phyloP scores from a whole-genome alignment of 75 land plant genomes.

The Sequoia sempervirens region DNA sequence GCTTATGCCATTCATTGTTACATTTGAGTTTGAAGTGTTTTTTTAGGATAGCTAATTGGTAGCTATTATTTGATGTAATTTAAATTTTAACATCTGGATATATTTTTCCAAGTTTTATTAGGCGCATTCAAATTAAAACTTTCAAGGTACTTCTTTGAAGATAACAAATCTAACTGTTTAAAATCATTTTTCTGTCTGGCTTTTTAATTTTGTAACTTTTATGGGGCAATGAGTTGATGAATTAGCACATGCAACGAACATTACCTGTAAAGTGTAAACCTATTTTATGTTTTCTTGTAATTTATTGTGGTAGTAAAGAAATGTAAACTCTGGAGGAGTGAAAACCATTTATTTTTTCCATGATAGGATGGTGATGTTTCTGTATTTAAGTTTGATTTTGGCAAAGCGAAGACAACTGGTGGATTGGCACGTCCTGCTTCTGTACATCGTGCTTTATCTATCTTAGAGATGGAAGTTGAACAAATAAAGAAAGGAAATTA shows the following conservation, averaged over 20 bases:
- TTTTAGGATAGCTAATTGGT: not conserved
- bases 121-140: not conserved
- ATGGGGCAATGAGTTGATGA: not conserved
- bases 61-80: not conserved
- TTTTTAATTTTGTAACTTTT: not conserved
- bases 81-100: not conserved
- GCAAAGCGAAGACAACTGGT: conserved; percentile 42
- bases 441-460: conserved; percentile 86
- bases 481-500: conserved; percentile 96
- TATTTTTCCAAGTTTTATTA: not conserved
- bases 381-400: conserved; percentile 78
- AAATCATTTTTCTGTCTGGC: not conserved
- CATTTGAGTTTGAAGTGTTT: not conserved
- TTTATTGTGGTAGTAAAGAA: not conserved
- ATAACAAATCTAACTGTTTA: not conserved
- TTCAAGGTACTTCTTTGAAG: conserved; percentile 4
- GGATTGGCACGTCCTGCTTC: conserved; percentile 73
- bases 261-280: not conserved
- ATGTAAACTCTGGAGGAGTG: not conserved
- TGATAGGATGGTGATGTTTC: conserved; percentile 81
- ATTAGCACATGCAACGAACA: not conserved
- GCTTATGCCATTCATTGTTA: not conserved
- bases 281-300: not conserved
- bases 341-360: not conserved
- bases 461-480: conserved; percentile 96